Evolutionary conservation across 1,284 basidiomycete species (phyloP).

Genomic region (Heterobasidion occidentale): DNA sequence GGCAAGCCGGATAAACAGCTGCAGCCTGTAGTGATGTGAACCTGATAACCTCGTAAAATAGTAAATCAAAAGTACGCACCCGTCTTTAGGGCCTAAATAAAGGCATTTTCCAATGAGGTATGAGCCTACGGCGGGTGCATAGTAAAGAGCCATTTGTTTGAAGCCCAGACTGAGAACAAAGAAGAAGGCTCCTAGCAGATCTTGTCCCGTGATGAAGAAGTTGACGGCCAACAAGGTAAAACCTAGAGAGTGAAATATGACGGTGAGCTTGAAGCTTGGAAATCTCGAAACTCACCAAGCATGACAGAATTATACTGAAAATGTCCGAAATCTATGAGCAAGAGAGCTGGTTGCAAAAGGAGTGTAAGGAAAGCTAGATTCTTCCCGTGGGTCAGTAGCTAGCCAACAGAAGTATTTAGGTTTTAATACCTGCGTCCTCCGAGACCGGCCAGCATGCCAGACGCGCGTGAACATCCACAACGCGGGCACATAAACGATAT

Average conservation of each 20-base stretch:
- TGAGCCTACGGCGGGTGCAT: conserved; percentile 81
- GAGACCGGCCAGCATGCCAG: conserved; percentile 62
- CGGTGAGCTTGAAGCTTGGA: background rate
- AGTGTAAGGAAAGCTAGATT: conserved; percentile 67
- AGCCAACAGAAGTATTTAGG: background rate
- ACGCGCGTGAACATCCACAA: conserved; percentile 51
- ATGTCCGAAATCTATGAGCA: conserved; percentile 87
- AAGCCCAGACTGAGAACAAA: conserved; percentile 84
- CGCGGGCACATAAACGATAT: conserved; percentile 71
- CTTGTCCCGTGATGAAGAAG: conserved; percentile 59
- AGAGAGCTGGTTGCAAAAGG: conserved; percentile 76
- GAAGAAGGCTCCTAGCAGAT: conserved; percentile 71
- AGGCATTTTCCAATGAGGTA: conserved; percentile 82
- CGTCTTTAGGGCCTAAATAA: conserved; percentile 55
- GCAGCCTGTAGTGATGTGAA: conserved; percentile 25
- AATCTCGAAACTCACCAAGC: conserved; percentile 47
- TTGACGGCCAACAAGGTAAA: conserved; percentile 66
- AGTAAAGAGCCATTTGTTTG: conserved; percentile 96
- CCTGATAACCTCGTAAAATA: conserved; percentile 5
- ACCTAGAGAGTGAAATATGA: conserved; percentile 29
- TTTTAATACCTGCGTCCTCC: conserved; percentile 56
- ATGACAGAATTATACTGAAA: conserved; percentile 92
- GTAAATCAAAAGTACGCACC: conserved; percentile 38
- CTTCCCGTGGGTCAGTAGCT: conserved; percentile 27
- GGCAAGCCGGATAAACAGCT: conserved; percentile 65